Percentiles rank a stretch among this genome's conserved stretches.
Conservation (phyloP, 2,329 filamentous ascomycete genomes). For the Alternaria novae-zelandiae region DNA sequence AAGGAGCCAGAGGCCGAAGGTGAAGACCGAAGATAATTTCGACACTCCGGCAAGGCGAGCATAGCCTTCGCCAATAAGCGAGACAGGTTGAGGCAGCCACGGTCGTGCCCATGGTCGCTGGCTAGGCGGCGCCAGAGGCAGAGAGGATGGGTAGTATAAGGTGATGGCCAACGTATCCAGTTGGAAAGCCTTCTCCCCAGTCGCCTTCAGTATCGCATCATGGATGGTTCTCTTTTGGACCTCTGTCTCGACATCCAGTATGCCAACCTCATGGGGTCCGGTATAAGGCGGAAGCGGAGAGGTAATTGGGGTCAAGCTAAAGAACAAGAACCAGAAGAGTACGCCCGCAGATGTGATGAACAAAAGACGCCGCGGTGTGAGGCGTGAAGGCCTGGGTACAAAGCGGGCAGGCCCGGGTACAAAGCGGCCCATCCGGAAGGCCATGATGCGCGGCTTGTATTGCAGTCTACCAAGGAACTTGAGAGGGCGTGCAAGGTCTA, state of each 20-base stretch:
- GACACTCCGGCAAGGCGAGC: slow-evolving; percentile 51
- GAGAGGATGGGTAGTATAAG: slow-evolving; percentile 53
- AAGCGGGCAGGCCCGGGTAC: background rate
- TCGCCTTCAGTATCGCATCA: slow-evolving; percentile 48
- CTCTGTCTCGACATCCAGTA: slow-evolving; percentile 53
- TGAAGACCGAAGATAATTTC: slow-evolving; percentile 45
- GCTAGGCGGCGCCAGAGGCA: slow-evolving; percentile 23
- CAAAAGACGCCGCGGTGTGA: slow-evolving; percentile 32
- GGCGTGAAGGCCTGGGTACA: background rate
- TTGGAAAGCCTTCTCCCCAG: slow-evolving; percentile 51
- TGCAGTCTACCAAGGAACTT: slow-evolving; percentile 46
- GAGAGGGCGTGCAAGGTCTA: background rate
- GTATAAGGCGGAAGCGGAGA: slow-evolving; percentile 52
- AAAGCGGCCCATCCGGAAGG: slow-evolving; percentile 25
- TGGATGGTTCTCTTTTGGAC: slow-evolving; percentile 44
- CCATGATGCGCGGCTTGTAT: slow-evolving; percentile 18
- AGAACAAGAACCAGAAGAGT: slow-evolving; percentile 45
- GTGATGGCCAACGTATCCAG: slow-evolving; percentile 55
- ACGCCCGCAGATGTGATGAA: slow-evolving; percentile 36
- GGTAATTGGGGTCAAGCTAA: slow-evolving; percentile 52
- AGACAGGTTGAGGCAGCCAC: slow-evolving; percentile 55
- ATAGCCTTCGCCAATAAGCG: slow-evolving; percentile 53
- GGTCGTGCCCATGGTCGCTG: slow-evolving; percentile 46
- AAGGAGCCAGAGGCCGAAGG: slow-evolving; percentile 50
- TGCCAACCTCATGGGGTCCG: slow-evolving; percentile 52